Percentiles rank a stretch among this genome's conserved stretches.
Conservation (phyloP, 257 asterid species). For the Salvia hispanica region DNA sequence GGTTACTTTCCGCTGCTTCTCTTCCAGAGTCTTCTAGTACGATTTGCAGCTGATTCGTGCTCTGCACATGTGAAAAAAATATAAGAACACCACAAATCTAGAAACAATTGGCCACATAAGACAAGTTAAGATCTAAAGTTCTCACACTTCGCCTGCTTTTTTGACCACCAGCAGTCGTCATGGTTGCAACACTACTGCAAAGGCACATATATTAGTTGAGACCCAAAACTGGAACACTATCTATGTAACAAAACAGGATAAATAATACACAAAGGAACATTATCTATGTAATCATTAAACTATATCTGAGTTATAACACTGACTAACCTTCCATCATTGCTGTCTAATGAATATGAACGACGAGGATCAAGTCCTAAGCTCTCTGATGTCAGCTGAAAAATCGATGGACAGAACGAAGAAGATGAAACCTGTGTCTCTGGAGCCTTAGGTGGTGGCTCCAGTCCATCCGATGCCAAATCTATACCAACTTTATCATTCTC, state of each 20-base stretch:
- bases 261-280: not conserved
- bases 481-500: constrained; percentile 38
- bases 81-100: constrained; percentile 27
- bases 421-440: constrained; percentile 48
- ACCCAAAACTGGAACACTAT: constrained; percentile 18
- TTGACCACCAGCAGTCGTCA: constrained; percentile 54
- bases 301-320: constrained; percentile 8
- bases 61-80: constrained; percentile 44
- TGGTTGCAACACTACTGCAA: constrained; percentile 53
- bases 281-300: not conserved
- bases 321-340: constrained; percentile 77
- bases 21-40: constrained; percentile 55
- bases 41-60: constrained; percentile 66
- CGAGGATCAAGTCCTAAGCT: constrained; percentile 76
- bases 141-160: constrained; percentile 75
- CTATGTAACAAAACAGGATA: not conserved
- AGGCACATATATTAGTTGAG: constrained; percentile 33
- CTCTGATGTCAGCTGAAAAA: constrained; percentile 73
- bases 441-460: constrained; percentile 39
- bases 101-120: not conserved
- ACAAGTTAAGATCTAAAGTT: constrained; percentile 6
- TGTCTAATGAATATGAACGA: constrained; percentile 62
- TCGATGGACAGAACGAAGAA: constrained; percentile 74
- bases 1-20: constrained; percentile 63
- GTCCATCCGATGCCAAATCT: constrained; percentile 50